Evolutionary conservation across 352 stramenopile genomes (phyloP).

Genomic region (Phytophthora agathidicida): DNA sequence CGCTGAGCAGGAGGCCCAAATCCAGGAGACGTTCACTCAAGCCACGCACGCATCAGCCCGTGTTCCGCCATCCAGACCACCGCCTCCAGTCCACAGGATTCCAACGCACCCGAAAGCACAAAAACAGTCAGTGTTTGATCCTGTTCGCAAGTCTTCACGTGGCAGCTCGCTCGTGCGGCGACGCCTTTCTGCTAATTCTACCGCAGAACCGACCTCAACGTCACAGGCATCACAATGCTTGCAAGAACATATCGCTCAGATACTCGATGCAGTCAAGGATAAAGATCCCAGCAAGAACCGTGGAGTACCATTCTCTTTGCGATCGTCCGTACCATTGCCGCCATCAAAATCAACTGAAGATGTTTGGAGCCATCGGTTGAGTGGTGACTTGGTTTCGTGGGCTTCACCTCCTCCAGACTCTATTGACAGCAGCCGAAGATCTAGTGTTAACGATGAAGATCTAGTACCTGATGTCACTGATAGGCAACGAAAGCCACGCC

Average conservation of each 20-base stretch:
- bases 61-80: not conserved
- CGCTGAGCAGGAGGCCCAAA: slow-evolving; percentile 61
- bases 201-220: not conserved
- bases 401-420: slow-evolving; percentile 7
- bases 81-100: slow-evolving; percentile 8
- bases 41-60: slow-evolving; percentile 3
- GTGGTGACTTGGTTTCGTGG: slow-evolving; percentile 16
- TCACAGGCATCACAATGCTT: not conserved
- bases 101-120: not conserved
- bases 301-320: slow-evolving; percentile 5
- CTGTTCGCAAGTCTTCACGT: slow-evolving; percentile 2
- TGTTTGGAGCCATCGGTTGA: slow-evolving; percentile 6
- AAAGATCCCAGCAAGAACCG: slow-evolving; percentile 2
- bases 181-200: slow-evolving; percentile 23
- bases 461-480: slow-evolving; percentile 2
- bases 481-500: slow-evolving; percentile 23
- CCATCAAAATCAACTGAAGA: slow-evolving; percentile 1
- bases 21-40: slow-evolving; percentile 48
- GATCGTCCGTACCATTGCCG: not conserved
- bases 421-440: slow-evolving; percentile 5
- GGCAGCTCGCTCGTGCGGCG: slow-evolving; percentile 28
- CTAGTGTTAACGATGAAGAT: slow-evolving; percentile 12
- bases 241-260: slow-evolving; percentile 8
- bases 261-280: slow-evolving; percentile 5
- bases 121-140: slow-evolving; percentile 2